A percentile compares a stretch with the other conserved stretches of the same genome.
These are phyloP conservation scores for Vitellaria paradoxa DNA, from an alignment of 179 eudicot genomes.

Conservation along the genomic window DNA sequence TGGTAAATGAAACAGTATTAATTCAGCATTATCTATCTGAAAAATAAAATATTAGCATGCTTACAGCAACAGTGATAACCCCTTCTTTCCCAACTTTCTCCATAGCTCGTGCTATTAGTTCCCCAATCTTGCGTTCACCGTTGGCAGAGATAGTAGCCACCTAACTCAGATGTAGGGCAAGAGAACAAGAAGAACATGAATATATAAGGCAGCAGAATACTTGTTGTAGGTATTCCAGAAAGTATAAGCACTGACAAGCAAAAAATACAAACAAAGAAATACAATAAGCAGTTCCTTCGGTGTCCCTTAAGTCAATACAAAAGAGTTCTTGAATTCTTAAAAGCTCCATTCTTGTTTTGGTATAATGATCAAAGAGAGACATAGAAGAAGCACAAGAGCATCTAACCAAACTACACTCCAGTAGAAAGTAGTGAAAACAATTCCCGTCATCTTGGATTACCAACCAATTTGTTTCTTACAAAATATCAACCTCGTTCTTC, in stretches of 20 bases:
- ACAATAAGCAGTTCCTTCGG: not conserved
- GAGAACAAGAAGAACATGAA: not conserved
- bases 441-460: not conserved
- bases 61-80: slow-evolving; percentile 86
- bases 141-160: slow-evolving; percentile 96
- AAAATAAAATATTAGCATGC: slow-evolving; percentile 21
- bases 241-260: not conserved
- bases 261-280: not conserved
- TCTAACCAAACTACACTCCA: not conserved
- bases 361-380: not conserved
- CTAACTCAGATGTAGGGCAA: slow-evolving; percentile 29
- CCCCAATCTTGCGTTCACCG: slow-evolving; percentile 91
- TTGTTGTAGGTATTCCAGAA: not conserved
- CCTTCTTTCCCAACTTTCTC: slow-evolving; percentile 99
- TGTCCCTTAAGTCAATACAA: not conserved
- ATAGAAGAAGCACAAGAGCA: not conserved
- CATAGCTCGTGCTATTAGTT: slow-evolving; percentile 92
- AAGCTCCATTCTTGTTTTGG: not conserved
- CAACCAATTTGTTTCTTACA: not conserved
- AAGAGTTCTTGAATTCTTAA: not conserved
- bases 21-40: not conserved
- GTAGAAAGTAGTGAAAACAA: not conserved
- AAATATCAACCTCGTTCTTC: slow-evolving; percentile 7
- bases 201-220: not conserved
- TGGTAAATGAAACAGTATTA: not conserved